phyloP scores from a whole-genome alignment of 2,329 filamentous ascomycete species.

The Trichoderma asperellum region DNA sequence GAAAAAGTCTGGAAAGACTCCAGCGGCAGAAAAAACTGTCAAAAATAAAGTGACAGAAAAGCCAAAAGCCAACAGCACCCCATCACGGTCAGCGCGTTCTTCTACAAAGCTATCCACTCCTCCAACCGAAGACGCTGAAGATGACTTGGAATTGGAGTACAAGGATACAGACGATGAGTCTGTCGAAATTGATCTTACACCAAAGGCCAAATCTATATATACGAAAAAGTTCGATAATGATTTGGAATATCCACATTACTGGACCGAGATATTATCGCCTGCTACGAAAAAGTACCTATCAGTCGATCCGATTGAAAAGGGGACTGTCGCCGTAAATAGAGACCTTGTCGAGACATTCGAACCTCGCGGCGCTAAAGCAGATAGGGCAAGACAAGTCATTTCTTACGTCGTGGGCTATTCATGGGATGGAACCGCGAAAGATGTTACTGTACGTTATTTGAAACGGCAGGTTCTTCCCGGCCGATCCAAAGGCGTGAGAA shows the following conservation, averaged over 20 bases:
- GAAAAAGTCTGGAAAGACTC: constrained; percentile 25
- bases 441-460: constrained; percentile 90
- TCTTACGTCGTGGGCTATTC: constrained; percentile 87
- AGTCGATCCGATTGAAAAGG: constrained; percentile 75
- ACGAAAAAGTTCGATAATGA: constrained; percentile 70
- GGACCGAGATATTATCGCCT: constrained; percentile 87
- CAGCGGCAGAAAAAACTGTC: constrained; percentile 30
- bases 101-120: constrained; percentile 24
- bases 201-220: constrained; percentile 44
- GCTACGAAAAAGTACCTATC: constrained; percentile 77
- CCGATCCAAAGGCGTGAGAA: constrained; percentile 82
- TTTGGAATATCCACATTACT: constrained; percentile 84
- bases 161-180: constrained; percentile 62
- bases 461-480: constrained; percentile 82
- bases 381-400: constrained; percentile 85
- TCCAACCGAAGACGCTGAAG: constrained; percentile 49
- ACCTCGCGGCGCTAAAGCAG: constrained; percentile 79
- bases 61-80: not conserved
- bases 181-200: constrained; percentile 55
- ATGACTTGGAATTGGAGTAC: constrained; percentile 49
- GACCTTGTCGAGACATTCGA: constrained; percentile 78
- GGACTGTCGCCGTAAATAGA: constrained; percentile 69
- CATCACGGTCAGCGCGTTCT: constrained; percentile 26
- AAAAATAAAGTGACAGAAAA: constrained; percentile 32
- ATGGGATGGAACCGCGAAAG: constrained; percentile 85